A percentile compares a stretch with the other conserved stretches of the same genome.
These are phyloP conservation scores for Diaporthe eres DNA, from an alignment of 2,329 filamentous ascomycete genomes.

Conservation along the genomic window DNA sequence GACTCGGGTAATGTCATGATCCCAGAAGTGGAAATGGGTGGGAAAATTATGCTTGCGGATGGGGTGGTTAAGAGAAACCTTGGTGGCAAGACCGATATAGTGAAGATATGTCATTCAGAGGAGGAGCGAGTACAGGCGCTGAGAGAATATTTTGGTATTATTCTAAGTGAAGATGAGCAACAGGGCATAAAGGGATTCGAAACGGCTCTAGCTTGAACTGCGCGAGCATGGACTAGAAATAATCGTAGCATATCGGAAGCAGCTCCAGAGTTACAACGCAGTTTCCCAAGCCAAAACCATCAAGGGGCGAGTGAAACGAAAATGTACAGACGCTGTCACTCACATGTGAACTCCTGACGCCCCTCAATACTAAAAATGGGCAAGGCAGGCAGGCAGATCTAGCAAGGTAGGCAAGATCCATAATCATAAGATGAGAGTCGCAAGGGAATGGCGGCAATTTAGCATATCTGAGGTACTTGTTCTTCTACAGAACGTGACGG, in stretches of 20 bases:
- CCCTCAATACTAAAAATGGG: too few relatives aligned
- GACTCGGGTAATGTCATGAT: background rate
- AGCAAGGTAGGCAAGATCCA: too few relatives aligned
- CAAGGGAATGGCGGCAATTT: background rate
- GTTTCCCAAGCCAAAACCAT: background rate
- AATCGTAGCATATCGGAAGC: background rate
- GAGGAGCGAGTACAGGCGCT: slow-evolving; percentile 65
- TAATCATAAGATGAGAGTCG: background rate
- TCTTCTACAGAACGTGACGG: background rate
- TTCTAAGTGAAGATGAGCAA: slow-evolving; percentile 63
- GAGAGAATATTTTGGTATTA: slow-evolving; percentile 66
- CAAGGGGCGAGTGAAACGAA: background rate
- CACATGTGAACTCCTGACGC: background rate
- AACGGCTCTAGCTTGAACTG: slow-evolving; percentile 56
- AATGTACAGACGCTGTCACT: background rate
- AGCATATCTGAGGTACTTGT: background rate
- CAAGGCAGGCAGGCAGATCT: background rate
- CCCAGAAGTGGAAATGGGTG: slow-evolving; percentile 59
- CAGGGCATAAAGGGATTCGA: slow-evolving; percentile 63
- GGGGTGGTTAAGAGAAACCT: slow-evolving; percentile 67
- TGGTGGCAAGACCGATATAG: slow-evolving; percentile 62
- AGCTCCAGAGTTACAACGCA: background rate
- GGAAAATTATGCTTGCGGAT: slow-evolving; percentile 66
- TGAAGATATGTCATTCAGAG: slow-evolving; percentile 65
- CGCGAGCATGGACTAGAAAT: background rate